Percentiles rank a stretch among this genome's conserved stretches.
Evolutionary conservation across 2,329 filamentous ascomycete genomes (phyloP).

Genomic region (Ascocoryne sarcoides): DNA sequence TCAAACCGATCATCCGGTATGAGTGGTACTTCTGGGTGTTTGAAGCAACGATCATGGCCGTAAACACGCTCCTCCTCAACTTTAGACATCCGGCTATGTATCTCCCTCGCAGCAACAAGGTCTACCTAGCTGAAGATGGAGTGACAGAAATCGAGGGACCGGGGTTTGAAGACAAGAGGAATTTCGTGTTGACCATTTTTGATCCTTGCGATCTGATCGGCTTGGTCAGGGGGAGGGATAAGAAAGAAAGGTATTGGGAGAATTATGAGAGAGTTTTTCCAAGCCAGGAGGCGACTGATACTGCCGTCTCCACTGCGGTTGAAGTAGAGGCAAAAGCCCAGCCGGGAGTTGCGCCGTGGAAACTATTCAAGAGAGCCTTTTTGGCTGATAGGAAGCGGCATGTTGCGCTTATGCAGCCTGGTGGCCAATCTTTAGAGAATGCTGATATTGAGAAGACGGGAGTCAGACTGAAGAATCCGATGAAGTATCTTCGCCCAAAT

Average conservation of each 20-base stretch:
- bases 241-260: constrained; percentile 23
- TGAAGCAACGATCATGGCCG: constrained; percentile 44
- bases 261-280: too few species aligned
- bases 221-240: constrained; percentile 17
- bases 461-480: too few species aligned
- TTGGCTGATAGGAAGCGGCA: too few species aligned
- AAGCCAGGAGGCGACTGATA: too few species aligned
- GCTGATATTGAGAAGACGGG: too few species aligned
- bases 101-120: constrained; percentile 38
- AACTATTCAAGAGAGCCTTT: too few species aligned
- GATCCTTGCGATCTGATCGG: constrained; percentile 27
- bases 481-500: too few species aligned
- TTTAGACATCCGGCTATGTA: constrained; percentile 41
- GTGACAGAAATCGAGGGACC: constrained; percentile 39
- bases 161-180: constrained; percentile 40
- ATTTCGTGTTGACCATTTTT: constrained; percentile 18
- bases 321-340: too few species aligned
- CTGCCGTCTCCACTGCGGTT: too few species aligned
- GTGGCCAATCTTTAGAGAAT: too few species aligned
- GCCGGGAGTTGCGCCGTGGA: too few species aligned
- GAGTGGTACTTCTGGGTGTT: constrained; percentile 54
- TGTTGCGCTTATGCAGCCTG: too few species aligned
- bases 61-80: constrained; percentile 43
- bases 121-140: constrained; percentile 43
- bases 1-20: constrained; percentile 42